Base-by-base conservation (phyloP, 371 early-diverging fungal species). In the Encephalitozoon cuniculi region DNA sequence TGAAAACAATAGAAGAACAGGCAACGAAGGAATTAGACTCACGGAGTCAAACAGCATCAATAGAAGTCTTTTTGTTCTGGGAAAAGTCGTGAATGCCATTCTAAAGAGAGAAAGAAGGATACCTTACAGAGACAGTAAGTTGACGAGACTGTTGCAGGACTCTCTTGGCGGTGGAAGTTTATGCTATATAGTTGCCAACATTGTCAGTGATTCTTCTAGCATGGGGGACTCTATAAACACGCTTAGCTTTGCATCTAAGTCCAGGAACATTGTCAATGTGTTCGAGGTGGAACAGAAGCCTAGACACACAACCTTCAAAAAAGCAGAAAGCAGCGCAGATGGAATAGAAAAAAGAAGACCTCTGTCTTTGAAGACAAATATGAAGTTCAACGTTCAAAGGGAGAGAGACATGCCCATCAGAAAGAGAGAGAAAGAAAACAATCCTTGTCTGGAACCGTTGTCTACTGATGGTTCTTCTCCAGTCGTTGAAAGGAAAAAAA, bases 121-220 rank as follows among this genome's bases (percentile, higher is more conserved):
- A 9, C 96, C 96, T 28, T 97, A 95, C 87, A 90, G 96, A 82
- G 96, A 97, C 87, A 92, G 92, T 53, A 96, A 96, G 85, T 87
- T 97, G 67, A 97, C 97, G 5, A 89, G 96, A 85, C 93, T 96
- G 71, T 85, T 97, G 67, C 94, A 95, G 89, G 96, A 96, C 85
- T 93, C 95, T 0, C 87, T 97, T 37, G 96, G 96, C 83, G 96
- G 96, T 82, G 92, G 93, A 86, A 93, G 94, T 40, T 89, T 93
- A 40, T 94, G 94, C 15, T 95, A 94, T 1, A 84, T 95, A 18
- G 93, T 96, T 85, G 88, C 52, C 71, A 87, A 77, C 84, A 79
- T 83, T 64, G 75, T 59, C 25, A 28, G 59, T 52, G 52, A 88
- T 8, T 59, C 73, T 6, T 73, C 80, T 40, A 86, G 83, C 75